Base-by-base conservation (phyloP, 768 basidiomycete genomes). In the Psilocybe tampanensis region DNA sequence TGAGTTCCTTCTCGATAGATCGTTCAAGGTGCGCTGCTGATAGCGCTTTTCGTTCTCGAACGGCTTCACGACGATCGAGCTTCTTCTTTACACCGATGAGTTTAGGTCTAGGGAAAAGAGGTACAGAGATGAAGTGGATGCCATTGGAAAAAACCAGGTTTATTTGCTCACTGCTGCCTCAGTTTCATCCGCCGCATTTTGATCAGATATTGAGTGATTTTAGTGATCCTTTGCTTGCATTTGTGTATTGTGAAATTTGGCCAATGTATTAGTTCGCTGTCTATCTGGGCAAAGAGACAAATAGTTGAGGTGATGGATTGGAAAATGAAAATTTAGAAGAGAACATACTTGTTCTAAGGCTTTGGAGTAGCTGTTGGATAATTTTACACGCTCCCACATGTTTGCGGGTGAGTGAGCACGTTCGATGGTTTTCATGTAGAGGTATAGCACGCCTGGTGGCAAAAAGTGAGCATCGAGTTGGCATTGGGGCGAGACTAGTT, bases 201-300 rank as follows among this genome's bases (percentile, higher is more conserved):
- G 72, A 98, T 98, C 61, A 99, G 85, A 69, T 98, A 98, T 71
- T 99, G 97, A 0, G 96, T 98, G 65, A 99, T 98, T 78, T 98
- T 99, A 11, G 97, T 99, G 26, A 98, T 82, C 44, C 97, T 86
- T 75, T 99, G 97, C 80, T 99, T 99, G 84, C 97, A 98, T 76
- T 98, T 98, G 79, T 98, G 97, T 52, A 95, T 90, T 29, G 86
- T 87, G 72, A 96, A 98, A 66, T 95, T 95, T 3, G 97, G 96
- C 97, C 97, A 98, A 70, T 98, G 94, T n/a, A 94, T 82, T 58
- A 98, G 83, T 68, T 98, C 94, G 52, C 80, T 82, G 78, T 98
- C 97, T 67, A 99, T 96, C 95, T 98, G 62, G 26, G 21, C 11
- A 42, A 39, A 32, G 50, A 44, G 22, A 17, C 44, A 17, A 12